phyloP scores from a whole-genome alignment of 192 early-diverging fungal genomes.

The Coemansia sp. region DNA sequence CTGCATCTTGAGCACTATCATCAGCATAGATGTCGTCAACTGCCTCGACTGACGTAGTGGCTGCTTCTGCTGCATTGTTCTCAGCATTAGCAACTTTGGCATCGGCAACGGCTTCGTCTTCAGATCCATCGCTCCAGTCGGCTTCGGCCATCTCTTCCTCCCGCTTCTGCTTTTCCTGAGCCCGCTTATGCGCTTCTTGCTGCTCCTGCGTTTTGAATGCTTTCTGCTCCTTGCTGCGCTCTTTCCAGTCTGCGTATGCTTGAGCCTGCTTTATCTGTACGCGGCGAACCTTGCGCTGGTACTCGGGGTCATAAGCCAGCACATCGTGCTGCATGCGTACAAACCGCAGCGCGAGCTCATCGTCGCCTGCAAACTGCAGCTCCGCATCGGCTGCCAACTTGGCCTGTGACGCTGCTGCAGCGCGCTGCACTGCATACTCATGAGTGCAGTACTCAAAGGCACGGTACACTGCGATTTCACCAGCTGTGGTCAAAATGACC shows the following conservation, averaged over 20 bases:
- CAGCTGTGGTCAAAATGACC: slow-evolving; percentile 25
- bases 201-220: slow-evolving; percentile 12
- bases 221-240: slow-evolving; percentile 13
- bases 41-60: not conserved
- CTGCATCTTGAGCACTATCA: not conserved
- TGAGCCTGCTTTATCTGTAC: slow-evolving; percentile 22
- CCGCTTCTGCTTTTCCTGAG: slow-evolving; percentile 17
- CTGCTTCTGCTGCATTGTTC: not conserved
- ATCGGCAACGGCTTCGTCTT: slow-evolving; percentile 7
- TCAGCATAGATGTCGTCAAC: slow-evolving; percentile 10
- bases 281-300: slow-evolving; percentile 32
- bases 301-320: slow-evolving; percentile 41
- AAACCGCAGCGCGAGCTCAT: slow-evolving; percentile 31
- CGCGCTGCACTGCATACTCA: slow-evolving; percentile 13
- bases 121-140: slow-evolving; percentile 46
- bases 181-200: slow-evolving; percentile 12
- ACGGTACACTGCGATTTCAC: slow-evolving; percentile 43
- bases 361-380: slow-evolving; percentile 8
- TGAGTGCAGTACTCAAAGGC: slow-evolving; percentile 34
- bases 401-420: not conserved
- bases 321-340: slow-evolving; percentile 33
- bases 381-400: not conserved
- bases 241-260: slow-evolving; percentile 29
- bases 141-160: slow-evolving; percentile 25
- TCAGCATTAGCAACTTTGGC: not conserved